These are phyloP conservation scores for Alloteropsis semialata DNA, from an alignment of 176 grass and related monocot species.

Conservation along the genomic window DNA sequence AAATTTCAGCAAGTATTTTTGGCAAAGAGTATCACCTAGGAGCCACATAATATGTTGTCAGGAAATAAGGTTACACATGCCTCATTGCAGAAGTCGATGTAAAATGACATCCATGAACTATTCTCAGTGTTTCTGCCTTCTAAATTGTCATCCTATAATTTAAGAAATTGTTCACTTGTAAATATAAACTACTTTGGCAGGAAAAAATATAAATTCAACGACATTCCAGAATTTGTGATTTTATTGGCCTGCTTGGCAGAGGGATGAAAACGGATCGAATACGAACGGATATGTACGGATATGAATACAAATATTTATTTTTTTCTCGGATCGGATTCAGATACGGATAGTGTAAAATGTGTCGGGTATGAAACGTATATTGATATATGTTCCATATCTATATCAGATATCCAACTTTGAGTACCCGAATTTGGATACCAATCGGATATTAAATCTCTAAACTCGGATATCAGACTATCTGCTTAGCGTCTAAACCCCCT, in stretches of 20 bases:
- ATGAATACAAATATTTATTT: no score
- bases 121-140: background rate
- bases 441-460: no score
- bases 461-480: no score
- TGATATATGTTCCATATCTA: no score
- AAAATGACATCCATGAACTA: background rate
- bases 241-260: background rate
- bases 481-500: no score
- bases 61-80: background rate
- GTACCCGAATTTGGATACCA: no score
- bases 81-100: background rate
- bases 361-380: no score
- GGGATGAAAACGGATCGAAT: no score
- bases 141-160: background rate
- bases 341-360: no score
- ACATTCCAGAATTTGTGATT: background rate
- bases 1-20: background rate
- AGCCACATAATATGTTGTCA: background rate
- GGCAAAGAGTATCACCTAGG: background rate
- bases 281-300: no score
- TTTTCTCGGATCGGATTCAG: no score
- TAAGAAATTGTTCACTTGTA: background rate
- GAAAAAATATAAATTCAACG: background rate
- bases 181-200: background rate
- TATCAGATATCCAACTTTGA: no score